These are phyloP conservation scores for Areca catechu DNA, from an alignment of 176 grass and related monocot species.

Conservation along the genomic window DNA sequence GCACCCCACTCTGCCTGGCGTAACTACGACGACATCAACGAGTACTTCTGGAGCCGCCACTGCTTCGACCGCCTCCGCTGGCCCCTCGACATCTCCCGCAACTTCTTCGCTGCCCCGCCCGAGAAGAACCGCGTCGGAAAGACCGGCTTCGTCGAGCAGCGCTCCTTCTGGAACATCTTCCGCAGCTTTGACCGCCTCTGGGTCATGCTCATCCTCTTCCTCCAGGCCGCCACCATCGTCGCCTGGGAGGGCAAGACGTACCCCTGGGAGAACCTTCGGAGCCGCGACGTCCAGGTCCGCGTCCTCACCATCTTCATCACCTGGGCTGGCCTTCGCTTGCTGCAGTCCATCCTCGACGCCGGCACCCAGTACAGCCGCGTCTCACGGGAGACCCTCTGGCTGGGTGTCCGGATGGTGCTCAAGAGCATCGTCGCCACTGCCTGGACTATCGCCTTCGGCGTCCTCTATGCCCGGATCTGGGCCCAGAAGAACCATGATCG, in stretches of 20 bases:
- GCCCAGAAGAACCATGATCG: conserved; percentile 53
- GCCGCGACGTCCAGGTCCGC: conserved; percentile 57
- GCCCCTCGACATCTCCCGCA: conserved; percentile 40
- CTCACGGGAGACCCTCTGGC: conserved; percentile 39
- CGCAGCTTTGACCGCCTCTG: conserved; percentile 89
- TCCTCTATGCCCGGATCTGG: conserved; percentile 81
- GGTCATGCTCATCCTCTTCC: conserved; percentile 80
- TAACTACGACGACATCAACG: conserved; percentile 94
- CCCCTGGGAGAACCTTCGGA: conserved; percentile 59
- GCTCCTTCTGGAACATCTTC: conserved; percentile 93
- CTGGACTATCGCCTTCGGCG: conserved; percentile 62
- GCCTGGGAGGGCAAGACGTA: conserved; percentile 46
- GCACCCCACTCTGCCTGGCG: conserved; percentile 84
- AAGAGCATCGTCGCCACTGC: conserved; percentile 58
- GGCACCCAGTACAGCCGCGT: conserved; percentile 82
- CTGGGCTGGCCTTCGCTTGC: conserved; percentile 69
- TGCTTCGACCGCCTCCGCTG: conserved; percentile 61
- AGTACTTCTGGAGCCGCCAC: conserved; percentile 78
- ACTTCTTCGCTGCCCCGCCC: conserved; percentile 45
- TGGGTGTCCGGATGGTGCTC: conserved; percentile 63
- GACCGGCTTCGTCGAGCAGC: conserved; percentile 92
- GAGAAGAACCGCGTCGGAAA: conserved; percentile 51
- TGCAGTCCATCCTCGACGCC: conserved; percentile 75
- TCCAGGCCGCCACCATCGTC: conserved; percentile 73
- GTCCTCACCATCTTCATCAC: conserved; percentile 86